Percentiles rank a stretch among this genome's conserved stretches.
Evolutionary conservation across 2,329 filamentous ascomycete genomes (phyloP).

Genomic region (Claviceps africana): DNA sequence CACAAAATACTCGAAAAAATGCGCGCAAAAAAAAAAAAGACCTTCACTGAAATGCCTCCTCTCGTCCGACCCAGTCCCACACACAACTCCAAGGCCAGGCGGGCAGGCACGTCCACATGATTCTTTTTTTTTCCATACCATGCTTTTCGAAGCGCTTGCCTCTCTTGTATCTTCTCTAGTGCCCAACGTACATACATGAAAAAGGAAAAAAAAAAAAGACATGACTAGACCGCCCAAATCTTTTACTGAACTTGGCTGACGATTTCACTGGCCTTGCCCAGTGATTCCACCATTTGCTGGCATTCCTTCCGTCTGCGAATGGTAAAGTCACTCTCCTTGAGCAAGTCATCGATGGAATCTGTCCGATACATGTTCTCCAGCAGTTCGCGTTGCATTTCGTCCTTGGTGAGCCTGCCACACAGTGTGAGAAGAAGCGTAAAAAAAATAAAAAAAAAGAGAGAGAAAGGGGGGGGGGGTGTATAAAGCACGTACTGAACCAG

Average conservation of each 20-base stretch:
- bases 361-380: constrained; percentile 95
- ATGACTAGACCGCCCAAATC: background rate
- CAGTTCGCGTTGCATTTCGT: constrained; percentile 95
- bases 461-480: too few relatives aligned
- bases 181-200: too few relatives aligned
- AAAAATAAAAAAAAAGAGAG: background rate
- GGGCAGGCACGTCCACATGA: background rate
- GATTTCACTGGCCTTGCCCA: constrained; percentile 84
- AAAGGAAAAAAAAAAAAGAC: background rate
- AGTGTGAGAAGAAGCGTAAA: constrained; percentile 1
- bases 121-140: background rate
- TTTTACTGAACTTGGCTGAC: constrained; percentile 62
- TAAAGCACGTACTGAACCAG: constrained; percentile 67
- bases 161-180: too few relatives aligned
- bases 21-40: too few relatives aligned
- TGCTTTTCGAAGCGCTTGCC: background rate
- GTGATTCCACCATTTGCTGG: constrained; percentile 95
- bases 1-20: too few relatives aligned
- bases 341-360: constrained; percentile 77
- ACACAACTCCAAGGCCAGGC: background rate
- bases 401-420: constrained; percentile 65
- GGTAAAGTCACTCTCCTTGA: constrained; percentile 98
- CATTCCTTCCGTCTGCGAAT: constrained; percentile 91
- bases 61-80: background rate
- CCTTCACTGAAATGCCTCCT: background rate